These are phyloP conservation scores for Suillus americanus DNA, from an alignment of 768 basidiomycete genomes.

Conservation along the genomic window DNA sequence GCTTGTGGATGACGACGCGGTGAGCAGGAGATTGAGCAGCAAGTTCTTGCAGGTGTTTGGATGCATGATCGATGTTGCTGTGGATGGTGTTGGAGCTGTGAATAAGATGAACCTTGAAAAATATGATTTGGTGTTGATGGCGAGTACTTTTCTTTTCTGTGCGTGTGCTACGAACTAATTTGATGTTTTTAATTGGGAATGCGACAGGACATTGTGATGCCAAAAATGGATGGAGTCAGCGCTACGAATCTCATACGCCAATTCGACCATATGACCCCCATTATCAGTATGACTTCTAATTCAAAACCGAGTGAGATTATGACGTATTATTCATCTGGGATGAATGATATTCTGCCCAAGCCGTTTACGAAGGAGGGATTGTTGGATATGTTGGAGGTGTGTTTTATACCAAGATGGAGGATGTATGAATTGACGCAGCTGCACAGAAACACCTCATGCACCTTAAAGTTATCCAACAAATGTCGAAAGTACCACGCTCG, in stretches of 20 bases:
- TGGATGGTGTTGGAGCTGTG: constrained; percentile 89
- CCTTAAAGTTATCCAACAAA: constrained; percentile 81
- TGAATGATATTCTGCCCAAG: constrained; percentile 97
- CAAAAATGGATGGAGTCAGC: constrained; percentile 81
- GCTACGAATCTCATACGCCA: constrained; percentile 93
- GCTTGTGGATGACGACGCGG: constrained; percentile 94
- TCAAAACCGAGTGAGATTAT: constrained; percentile 91
- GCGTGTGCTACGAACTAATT: constrained; percentile 6
- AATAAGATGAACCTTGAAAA: constrained; percentile 96
- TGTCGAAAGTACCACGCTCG: constrained; percentile 62
- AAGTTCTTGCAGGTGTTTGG: constrained; percentile 97
- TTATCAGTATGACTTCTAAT: constrained; percentile 98
- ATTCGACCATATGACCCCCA: constrained; percentile 94
- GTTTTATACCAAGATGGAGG: constrained; percentile 2
- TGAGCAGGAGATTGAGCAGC: constrained; percentile 82
- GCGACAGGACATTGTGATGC: constrained; percentile 90
- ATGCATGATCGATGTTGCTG: constrained; percentile 91
- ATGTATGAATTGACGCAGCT: neutral
- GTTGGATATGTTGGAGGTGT: constrained; percentile 87
- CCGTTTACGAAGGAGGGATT: constrained; percentile 96
- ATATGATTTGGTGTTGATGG: constrained; percentile 96
- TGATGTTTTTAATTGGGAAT: neutral
- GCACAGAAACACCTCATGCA: constrained; percentile 82
- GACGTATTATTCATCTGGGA: constrained; percentile 72
- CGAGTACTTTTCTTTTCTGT: constrained; percentile 34